phyloP scores from a whole-genome alignment of 345 rosid genomes.

The Bruguiera gymnorhiza region DNA sequence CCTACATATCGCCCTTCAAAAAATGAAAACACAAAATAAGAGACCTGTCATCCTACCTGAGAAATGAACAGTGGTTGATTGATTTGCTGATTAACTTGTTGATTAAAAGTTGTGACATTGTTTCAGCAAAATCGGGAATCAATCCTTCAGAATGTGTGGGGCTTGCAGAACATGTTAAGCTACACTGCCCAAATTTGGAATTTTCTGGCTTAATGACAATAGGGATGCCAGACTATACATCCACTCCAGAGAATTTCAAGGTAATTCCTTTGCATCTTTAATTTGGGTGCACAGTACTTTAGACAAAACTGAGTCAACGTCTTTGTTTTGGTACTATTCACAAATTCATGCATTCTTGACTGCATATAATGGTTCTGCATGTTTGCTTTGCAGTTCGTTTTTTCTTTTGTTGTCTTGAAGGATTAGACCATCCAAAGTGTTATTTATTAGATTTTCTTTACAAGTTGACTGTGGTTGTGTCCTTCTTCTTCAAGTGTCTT shows the following conservation, averaged over 20 bases:
- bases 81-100: not conserved
- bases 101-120: slow-evolving; percentile 18
- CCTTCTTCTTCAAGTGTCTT: not conserved
- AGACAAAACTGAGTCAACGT: not conserved
- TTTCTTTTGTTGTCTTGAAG: no score
- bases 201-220: slow-evolving; percentile 94
- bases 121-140: slow-evolving; percentile 84
- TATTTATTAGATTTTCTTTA: not conserved
- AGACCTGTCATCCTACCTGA: not conserved
- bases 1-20: not conserved
- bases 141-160: slow-evolving; percentile 68
- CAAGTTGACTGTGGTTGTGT: not conserved
- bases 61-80: no score
- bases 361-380: no score
- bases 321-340: not conserved
- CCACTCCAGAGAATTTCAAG: slow-evolving; percentile 89
- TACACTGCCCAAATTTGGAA: slow-evolving; percentile 58
- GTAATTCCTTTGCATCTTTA: slow-evolving; percentile 30
- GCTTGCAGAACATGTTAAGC: slow-evolving; percentile 68
- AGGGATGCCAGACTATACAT: slow-evolving; percentile 83
- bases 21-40: not conserved
- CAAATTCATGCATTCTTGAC: not conserved
- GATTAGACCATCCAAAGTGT: not conserved
- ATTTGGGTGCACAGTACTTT: not conserved
- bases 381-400: no score